Evolutionary conservation across 495 filamentous ascomycete species (phyloP).

Genomic region (Sordaria brevicollis): DNA sequence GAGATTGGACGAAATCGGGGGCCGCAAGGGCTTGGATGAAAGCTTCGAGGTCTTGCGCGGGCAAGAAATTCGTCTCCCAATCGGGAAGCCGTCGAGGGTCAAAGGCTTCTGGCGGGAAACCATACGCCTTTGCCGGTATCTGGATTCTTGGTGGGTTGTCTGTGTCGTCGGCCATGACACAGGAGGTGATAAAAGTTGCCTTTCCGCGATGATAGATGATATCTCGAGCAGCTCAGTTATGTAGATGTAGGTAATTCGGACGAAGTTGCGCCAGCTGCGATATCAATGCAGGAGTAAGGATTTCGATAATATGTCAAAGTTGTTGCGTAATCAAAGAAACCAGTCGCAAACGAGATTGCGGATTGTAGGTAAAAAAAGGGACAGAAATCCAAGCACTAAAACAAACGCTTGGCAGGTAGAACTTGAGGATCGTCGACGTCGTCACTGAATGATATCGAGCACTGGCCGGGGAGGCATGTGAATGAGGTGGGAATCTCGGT

Average conservation of each 20-base stretch:
- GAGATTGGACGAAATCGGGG: conserved; percentile 34
- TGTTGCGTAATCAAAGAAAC: background rate
- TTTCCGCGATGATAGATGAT: background rate
- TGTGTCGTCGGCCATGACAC: conserved; percentile 19
- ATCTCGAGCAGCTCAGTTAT: background rate
- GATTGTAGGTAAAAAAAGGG: background rate
- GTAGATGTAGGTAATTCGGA: background rate
- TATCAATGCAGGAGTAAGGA: background rate
- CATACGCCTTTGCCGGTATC: conserved; percentile 25
- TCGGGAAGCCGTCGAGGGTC: conserved; percentile 48
- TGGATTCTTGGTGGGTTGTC: conserved; percentile 9
- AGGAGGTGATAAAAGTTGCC: background rate
- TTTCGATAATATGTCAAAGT: background rate
- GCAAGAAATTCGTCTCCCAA: conserved; percentile 55
- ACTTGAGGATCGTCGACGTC: background rate
- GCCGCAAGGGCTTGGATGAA: conserved; percentile 48
- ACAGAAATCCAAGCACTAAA: background rate
- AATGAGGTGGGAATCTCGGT: background rate
- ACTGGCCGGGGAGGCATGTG: background rate
- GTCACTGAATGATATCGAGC: background rate
- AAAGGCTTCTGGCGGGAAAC: conserved; percentile 38
- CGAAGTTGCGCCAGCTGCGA: background rate
- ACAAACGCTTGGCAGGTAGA: background rate
- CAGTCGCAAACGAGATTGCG: background rate
- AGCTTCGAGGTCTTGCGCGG: conserved; percentile 42